These are phyloP conservation scores for Leccinum fuscescens DNA, from an alignment of 1,284 basidiomycete genomes.

Conservation along the genomic window DNA sequence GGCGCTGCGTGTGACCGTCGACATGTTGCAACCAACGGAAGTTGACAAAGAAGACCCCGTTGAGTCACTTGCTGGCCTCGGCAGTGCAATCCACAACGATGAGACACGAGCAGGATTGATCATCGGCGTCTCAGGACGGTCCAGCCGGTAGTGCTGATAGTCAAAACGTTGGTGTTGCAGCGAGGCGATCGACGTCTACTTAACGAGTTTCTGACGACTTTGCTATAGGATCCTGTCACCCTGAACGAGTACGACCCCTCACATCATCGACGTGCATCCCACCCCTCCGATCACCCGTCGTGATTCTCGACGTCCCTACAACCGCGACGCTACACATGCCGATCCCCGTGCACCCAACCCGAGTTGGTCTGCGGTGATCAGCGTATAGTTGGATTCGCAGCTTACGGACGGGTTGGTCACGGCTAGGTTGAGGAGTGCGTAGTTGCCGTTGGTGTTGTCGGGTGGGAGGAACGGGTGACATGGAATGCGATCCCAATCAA, in stretches of 20 bases:
- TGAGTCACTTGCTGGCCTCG: not conserved
- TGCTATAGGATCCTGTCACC: slow-evolving; percentile 27
- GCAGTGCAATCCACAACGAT: slow-evolving; percentile 63
- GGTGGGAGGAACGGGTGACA: slow-evolving; percentile 60
- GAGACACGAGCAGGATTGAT: slow-evolving; percentile 67
- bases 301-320: slow-evolving; percentile 60
- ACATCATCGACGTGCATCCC: slow-evolving; percentile 55
- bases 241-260: slow-evolving; percentile 40
- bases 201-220: not conserved
- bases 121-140: slow-evolving; percentile 64
- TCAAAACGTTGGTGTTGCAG: slow-evolving; percentile 64
- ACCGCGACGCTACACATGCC: slow-evolving; percentile 62
- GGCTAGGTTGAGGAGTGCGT: slow-evolving; percentile 63
- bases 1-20: too few relatives aligned
- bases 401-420: slow-evolving; percentile 63
- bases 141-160: slow-evolving; percentile 49
- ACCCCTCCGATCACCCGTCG: slow-evolving; percentile 57
- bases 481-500: slow-evolving; percentile 73
- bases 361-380: slow-evolving; percentile 60
- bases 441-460: slow-evolving; percentile 66
- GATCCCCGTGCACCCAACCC: slow-evolving; percentile 50
- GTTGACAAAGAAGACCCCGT: too few relatives aligned
- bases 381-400: slow-evolving; percentile 63
- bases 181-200: slow-evolving; percentile 61
- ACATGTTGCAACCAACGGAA: too few relatives aligned